Evolutionary conservation across 2,329 filamentous ascomycete genomes (phyloP).

Genomic region (Talaromyces marneffei): DNA sequence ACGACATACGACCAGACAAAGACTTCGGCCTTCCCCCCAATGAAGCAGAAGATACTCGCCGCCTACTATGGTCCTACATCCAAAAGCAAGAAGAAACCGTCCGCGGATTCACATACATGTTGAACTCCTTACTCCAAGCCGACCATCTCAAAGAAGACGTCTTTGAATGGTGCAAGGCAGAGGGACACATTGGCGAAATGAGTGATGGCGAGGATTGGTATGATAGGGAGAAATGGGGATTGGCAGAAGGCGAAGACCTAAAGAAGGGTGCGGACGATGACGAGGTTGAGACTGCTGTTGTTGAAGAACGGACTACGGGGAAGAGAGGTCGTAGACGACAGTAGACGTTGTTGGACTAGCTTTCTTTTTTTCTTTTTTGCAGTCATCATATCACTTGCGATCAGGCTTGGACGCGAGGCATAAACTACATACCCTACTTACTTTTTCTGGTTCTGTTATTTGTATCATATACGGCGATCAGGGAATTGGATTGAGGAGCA

Average conservation of each 20-base stretch:
- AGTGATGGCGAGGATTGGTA: slow-evolving; percentile 65
- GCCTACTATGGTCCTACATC: slow-evolving; percentile 56
- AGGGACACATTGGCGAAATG: slow-evolving; percentile 60
- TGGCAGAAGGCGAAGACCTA: slow-evolving; percentile 50
- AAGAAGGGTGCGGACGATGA: slow-evolving; percentile 58
- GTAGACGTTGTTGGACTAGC: background rate
- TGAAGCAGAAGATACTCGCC: slow-evolving; percentile 59
- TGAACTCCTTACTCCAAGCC: slow-evolving; percentile 53
- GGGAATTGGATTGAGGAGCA: background rate
- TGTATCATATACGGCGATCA: slow-evolving; percentile 3
- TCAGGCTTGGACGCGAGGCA: background rate
- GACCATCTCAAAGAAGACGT: slow-evolving; percentile 56
- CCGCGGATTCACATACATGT: slow-evolving; percentile 50
- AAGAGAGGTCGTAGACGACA: slow-evolving; percentile 34
- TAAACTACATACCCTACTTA: slow-evolving; percentile 1
- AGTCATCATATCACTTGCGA: background rate
- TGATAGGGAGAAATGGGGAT: slow-evolving; percentile 55
- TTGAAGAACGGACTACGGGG: slow-evolving; percentile 35
- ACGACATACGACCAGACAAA: slow-evolving; percentile 45
- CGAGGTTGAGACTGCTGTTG: slow-evolving; percentile 48
- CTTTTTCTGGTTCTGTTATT: background rate
- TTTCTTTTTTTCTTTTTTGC: background rate
- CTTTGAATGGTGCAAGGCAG: slow-evolving; percentile 56
- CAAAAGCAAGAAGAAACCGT: slow-evolving; percentile 63
- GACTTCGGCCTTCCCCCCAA: slow-evolving; percentile 52